Evolutionary conservation across 495 filamentous ascomycete species (phyloP).

Genomic region (Talaromyces proteolyticus): DNA sequence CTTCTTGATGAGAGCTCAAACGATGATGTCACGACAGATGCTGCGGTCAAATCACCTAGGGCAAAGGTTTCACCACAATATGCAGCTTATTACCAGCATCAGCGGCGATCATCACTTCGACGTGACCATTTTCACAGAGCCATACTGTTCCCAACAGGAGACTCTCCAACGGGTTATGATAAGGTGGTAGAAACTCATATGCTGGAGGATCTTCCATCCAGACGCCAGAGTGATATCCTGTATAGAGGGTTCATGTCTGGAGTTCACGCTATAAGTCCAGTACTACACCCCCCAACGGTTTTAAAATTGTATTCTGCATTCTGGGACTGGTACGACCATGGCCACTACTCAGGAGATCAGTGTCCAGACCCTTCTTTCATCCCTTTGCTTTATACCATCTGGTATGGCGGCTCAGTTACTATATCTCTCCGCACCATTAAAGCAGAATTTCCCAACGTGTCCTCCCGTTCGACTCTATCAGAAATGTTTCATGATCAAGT

Average conservation of each 20-base stretch:
- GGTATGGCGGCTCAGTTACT: constrained; percentile 42
- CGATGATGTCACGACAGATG: constrained; percentile 15
- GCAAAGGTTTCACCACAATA: neutral
- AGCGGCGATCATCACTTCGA: neutral
- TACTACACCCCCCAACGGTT: constrained; percentile 38
- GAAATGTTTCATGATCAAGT: constrained; percentile 35
- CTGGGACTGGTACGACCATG: constrained; percentile 44
- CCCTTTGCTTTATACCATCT: constrained; percentile 40
- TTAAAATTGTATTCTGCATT: constrained; percentile 37
- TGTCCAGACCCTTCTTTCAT: constrained; percentile 39
- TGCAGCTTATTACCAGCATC: neutral
- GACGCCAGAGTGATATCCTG: constrained; percentile 40
- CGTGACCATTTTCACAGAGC: constrained; percentile 30
- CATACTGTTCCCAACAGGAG: constrained; percentile 30
- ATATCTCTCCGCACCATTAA: constrained; percentile 38
- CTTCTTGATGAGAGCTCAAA: constrained; percentile 11
- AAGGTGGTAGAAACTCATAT: constrained; percentile 36
- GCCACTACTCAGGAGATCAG: constrained; percentile 35
- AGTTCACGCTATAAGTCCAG: constrained; percentile 38
- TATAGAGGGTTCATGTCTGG: constrained; percentile 45
- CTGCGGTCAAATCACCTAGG: neutral
- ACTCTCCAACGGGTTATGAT: constrained; percentile 28
- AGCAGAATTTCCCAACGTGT: constrained; percentile 30
- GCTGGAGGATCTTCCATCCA: constrained; percentile 37
- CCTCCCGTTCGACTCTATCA: constrained; percentile 29